Evolutionary conservation across 768 basidiomycete species (phyloP).

Genomic region (Lanmaoa rubissima): DNA sequence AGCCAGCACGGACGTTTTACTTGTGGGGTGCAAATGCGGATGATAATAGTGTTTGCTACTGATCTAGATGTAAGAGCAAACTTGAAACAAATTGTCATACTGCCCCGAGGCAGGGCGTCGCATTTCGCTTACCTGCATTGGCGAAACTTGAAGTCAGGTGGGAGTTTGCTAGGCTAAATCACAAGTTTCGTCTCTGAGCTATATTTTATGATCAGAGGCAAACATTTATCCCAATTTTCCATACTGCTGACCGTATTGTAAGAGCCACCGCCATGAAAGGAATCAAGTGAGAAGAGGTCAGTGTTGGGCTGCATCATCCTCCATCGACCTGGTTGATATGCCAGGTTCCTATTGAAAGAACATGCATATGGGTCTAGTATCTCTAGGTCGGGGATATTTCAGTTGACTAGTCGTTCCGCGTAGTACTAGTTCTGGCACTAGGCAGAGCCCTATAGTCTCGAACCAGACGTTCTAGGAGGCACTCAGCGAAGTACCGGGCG

Average conservation of each 20-base stretch:
- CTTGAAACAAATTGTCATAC: too few relatives aligned
- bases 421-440: background rate
- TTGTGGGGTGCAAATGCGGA: background rate
- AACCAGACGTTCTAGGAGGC: too few relatives aligned
- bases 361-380: background rate
- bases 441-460: background rate
- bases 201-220: background rate
- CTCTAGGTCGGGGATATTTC: background rate
- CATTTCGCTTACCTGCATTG: background rate
- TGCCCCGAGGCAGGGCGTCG: too few relatives aligned
- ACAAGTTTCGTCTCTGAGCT: background rate
- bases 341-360: background rate
- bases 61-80: too few relatives aligned
- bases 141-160: background rate
- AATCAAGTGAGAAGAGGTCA: background rate
- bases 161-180: background rate
- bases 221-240: too few relatives aligned
- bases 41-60: background rate
- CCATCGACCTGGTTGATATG: too few relatives aligned
- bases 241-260: background rate
- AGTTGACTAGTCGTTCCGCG: background rate
- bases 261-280: too few relatives aligned
- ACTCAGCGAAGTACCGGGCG: too few relatives aligned
- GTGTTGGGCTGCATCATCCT: too few relatives aligned
- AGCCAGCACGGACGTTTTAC: too few relatives aligned